phyloP scores from a whole-genome alignment of 1,284 basidiomycete species.

The Moesziomyces sp. region DNA sequence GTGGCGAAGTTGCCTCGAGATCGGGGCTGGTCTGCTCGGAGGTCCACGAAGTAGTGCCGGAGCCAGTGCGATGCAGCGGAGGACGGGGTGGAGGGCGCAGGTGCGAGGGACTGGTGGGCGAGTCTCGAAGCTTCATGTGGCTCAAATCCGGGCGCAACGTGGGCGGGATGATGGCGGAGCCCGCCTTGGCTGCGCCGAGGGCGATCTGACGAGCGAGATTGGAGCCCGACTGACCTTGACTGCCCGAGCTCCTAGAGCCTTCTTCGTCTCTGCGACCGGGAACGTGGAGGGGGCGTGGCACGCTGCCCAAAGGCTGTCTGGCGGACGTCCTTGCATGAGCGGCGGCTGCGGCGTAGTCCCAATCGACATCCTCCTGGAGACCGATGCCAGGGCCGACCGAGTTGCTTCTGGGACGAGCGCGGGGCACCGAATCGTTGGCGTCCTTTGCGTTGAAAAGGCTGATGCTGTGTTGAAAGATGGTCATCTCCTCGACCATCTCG shows the following conservation, averaged over 20 bases:
- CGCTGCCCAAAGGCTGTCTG: conserved; percentile 3
- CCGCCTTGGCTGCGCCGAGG: conserved; percentile 56
- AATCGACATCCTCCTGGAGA: conserved; percentile 69
- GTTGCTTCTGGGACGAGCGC: conserved; percentile 70
- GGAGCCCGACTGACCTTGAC: conserved; percentile 16
- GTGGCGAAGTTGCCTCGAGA: conserved; percentile 3
- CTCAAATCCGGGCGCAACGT: conserved; percentile 45
- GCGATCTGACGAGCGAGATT: conserved; percentile 53
- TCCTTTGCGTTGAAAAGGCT: conserved; percentile 74
- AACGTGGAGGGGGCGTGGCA: neutral
- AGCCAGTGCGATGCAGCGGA: conserved; percentile 34
- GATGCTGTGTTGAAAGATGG: conserved; percentile 78
- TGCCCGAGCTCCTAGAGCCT: conserved; percentile 16
- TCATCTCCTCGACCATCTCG: conserved; percentile 83
- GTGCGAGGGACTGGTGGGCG: neutral
- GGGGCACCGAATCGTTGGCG: conserved; percentile 8
- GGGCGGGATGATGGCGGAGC: conserved; percentile 55
- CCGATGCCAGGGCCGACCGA: conserved; percentile 82
- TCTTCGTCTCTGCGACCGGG: conserved; percentile 15
- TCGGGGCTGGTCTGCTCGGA: conserved; percentile 22
- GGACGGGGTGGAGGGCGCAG: conserved; percentile 18
- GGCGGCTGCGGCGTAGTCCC: conserved; percentile 60
- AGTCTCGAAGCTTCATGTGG: conserved; percentile 14
- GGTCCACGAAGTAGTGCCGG: conserved; percentile 33
- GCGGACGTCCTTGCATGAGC: conserved; percentile 4